phyloP scores from a whole-genome alignment of 768 basidiomycete genomes.

The Tricholomella constricta region DNA sequence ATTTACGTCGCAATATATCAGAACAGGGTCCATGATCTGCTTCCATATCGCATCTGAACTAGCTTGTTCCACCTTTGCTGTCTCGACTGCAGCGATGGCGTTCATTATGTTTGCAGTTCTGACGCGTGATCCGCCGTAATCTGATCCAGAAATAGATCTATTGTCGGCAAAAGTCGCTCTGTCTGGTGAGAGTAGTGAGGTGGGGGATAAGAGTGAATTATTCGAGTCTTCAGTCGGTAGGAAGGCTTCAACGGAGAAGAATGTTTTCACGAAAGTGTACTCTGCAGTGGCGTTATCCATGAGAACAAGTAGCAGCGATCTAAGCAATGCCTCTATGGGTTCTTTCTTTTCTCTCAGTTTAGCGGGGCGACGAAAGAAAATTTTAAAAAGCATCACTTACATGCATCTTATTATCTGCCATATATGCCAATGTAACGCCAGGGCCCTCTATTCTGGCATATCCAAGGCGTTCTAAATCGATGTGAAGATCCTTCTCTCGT shows the following conservation, averaged over 20 bases:
- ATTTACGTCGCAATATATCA: conserved; percentile 79
- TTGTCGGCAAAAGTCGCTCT: conserved; percentile 40
- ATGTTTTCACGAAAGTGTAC: conserved; percentile 82
- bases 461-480: conserved; percentile 59
- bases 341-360: conserved; percentile 59
- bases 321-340: conserved; percentile 78
- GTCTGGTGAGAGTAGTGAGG: conserved; percentile 46
- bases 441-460: conserved; percentile 81
- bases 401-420: conserved; percentile 86
- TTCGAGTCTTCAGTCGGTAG: conserved; percentile 36
- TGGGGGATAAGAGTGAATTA: conserved; percentile 37
- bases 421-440: conserved; percentile 77
- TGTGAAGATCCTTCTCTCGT: conserved; percentile 40
- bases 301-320: conserved; percentile 85
- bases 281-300: conserved; percentile 95
- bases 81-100: conserved; percentile 34
- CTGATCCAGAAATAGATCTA: conserved; percentile 51
- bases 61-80: conserved; percentile 55
- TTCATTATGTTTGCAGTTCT: conserved; percentile 35
- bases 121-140: conserved; percentile 42
- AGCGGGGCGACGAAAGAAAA: background rate
- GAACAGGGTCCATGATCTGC: conserved; percentile 87
- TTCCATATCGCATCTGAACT: conserved; percentile 79
- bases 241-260: conserved; percentile 60
- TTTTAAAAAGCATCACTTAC: conserved; percentile 45